Evolutionary conservation across 225 moss, liverwort and hornwort species (phyloP), one percentile per base, ranked within the genome.

Genomic region (Marchantia polymorpha): DNA sequence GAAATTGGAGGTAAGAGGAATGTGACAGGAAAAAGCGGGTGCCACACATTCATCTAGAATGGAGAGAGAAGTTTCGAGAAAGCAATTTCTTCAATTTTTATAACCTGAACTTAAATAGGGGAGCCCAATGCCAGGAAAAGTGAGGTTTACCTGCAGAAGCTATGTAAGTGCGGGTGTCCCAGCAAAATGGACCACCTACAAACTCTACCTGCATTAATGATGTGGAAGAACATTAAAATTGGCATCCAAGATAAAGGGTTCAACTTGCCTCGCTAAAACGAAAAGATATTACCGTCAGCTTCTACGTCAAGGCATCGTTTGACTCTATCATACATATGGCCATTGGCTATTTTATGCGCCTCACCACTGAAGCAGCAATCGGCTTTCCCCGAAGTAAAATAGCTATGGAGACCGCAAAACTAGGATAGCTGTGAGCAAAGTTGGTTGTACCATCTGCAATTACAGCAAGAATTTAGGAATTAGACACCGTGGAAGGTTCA

Each of bases 391-490:
- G 89, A 83, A 90, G 88, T 76, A 99, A 89, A 79, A 99, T 93
- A 74, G 93, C 94, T 84, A 99, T 90, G 75, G 94, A 93, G 76
- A 99, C 92, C 69, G 87, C 97, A 83, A 99, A 99, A 83, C 81
- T 84, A 75, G 97, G 97, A 85, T 99, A 99, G 50, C 81, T 91
- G 85, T 99, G 97, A 39, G 97, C 97, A 81, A 99, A 99, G 78
- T 99, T 99, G 25, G 97, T 93, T 81, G 97, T 99, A 85, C 97
- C 97, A 82, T 99, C 97, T 94, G 90, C 79, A 86, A 63, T 20
- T 61, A 56, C 68, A 72, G 26, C 69, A 72, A 39, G 27, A 68
- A 58, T 80, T 67, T 39, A 5, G 39, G 39, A 39, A 39, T 39
- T 39, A 39, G 39, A 39, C 39, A 39, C 5, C 39, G 39, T 39